These are phyloP conservation scores for Peniophora sp. DNA, from an alignment of 1,284 basidiomycete species.

Conservation along the genomic window DNA sequence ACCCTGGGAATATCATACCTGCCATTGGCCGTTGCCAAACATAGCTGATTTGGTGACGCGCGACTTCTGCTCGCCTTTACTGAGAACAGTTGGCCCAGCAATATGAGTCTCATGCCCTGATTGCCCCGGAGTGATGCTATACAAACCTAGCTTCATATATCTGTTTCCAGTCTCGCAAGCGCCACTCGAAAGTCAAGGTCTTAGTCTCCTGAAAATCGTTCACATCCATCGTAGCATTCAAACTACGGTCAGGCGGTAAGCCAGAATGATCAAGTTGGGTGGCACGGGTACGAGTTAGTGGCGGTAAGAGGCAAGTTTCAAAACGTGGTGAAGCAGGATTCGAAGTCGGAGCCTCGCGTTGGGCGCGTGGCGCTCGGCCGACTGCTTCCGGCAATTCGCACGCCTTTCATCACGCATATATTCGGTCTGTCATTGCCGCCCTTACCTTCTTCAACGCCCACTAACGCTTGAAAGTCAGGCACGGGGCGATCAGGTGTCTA, in stretches of 20 bases:
- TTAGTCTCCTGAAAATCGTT: conserved; percentile 48
- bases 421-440: no score
- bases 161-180: conserved; percentile 53
- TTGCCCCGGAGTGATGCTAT: background rate
- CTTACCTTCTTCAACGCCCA: no score
- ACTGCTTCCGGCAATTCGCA: no score
- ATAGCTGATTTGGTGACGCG: conserved; percentile 59
- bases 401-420: no score
- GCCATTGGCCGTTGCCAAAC: conserved; percentile 68
- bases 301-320: no score
- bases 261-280: background rate
- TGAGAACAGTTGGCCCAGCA: conserved; percentile 11
- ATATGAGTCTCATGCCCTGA: background rate
- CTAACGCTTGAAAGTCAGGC: no score
- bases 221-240: background rate
- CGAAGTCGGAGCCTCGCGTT: no score
- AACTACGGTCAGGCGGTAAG: no score
- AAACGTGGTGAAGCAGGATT: no score
- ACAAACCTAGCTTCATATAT: conserved; percentile 65
- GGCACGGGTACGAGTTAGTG: no score
- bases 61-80: conserved; percentile 62
- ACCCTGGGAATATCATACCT: conserved; percentile 35
- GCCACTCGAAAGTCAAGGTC: conserved; percentile 71
- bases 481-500: no score
- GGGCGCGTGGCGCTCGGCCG: no score